Evolutionary conservation across 148 eudicot genomes (phyloP), one percentile per base, ranked within the genome.

Genomic region (Agrostemma githago): DNA sequence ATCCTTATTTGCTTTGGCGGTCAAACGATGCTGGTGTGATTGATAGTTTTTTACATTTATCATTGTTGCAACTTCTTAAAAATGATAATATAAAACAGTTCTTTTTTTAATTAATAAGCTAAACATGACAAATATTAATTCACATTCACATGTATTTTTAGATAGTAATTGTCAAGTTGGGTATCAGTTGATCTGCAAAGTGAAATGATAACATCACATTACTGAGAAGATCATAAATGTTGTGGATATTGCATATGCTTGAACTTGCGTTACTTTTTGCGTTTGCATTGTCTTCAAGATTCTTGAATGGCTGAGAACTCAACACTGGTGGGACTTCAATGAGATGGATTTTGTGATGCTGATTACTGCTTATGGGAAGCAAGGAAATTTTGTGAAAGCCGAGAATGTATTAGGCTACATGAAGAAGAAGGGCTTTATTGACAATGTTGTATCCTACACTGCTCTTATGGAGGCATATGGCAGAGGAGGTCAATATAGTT

Each of bases 381-480:
- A 83, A 74, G 97, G 96, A 26, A 89, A 91, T 76, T 89, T 85
- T 76, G 79, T 78, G 70, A 91, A 87, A 77, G 90, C 97, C 39
- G 98, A 94, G 80, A 87, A 85, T 70, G 74, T 89, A 39, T 81
- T 94, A 43, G 73, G 86, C 70, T 85, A 82, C 89, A 91, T 94
- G 86, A 89, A 78, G 79, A 89, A 87, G 76, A 89, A 85, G 72
- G 90, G 93, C 5, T 87, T 84, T 81, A 68, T 85, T 34, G 87
- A 90, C 12, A 85, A 80, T 84, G 97, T 94, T 57, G 87, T 86
- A 63, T 86, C 98, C 54, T 80, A 91, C 78, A 94, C 98, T 74
- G 97, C 97, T 77, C 91, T 94, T 73, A 91, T 94, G 98, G 98
- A 94, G 85, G 96, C 98, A 70, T 91, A 94, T 84, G 98, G 98